These are phyloP conservation scores for Bipolaris sorokiniana DNA, from an alignment of 2,329 filamentous ascomycete species.

Conservation along the genomic window DNA sequence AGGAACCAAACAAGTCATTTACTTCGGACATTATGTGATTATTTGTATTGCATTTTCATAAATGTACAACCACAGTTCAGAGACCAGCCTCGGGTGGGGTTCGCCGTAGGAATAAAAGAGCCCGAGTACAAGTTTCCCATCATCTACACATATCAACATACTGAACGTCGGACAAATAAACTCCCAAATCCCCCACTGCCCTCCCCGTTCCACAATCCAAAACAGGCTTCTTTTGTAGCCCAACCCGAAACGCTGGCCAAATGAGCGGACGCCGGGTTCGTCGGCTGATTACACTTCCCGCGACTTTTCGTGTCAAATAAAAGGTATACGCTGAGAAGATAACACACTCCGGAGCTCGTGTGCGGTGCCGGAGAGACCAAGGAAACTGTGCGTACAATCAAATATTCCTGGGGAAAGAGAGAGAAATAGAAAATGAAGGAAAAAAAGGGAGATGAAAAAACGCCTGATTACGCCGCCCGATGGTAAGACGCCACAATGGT, in stretches of 20 bases:
- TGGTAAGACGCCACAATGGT: conserved; percentile 19
- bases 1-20: background rate
- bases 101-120: conserved; percentile 7
- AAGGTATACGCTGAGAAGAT: conserved; percentile 28
- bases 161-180: conserved; percentile 6
- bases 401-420: conserved; percentile 7
- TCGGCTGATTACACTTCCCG: conserved; percentile 39
- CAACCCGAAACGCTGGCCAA: conserved; percentile 16
- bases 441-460: conserved; percentile 12
- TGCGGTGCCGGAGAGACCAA: conserved; percentile 16
- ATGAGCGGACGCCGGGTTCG: conserved; percentile 23
- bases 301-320: conserved; percentile 29
- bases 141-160: conserved; percentile 33
- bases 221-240: conserved; percentile 1
- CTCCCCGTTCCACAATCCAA: conserved; percentile 2
- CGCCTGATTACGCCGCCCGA: conserved; percentile 45
- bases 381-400: conserved; percentile 12
- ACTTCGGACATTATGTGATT: conserved; percentile 1
- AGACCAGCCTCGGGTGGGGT: conserved; percentile 15
- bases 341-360: conserved; percentile 12
- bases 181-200: background rate
- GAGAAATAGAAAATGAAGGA: background rate
- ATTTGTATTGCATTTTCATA: conserved; percentile 24
- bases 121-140: conserved; percentile 16
- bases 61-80: conserved; percentile 26